A percentile compares a stretch with the other conserved stretches of the same genome.
phyloP scores from a whole-genome alignment of 345 rosid genomes.

The Salix suchowensis region DNA sequence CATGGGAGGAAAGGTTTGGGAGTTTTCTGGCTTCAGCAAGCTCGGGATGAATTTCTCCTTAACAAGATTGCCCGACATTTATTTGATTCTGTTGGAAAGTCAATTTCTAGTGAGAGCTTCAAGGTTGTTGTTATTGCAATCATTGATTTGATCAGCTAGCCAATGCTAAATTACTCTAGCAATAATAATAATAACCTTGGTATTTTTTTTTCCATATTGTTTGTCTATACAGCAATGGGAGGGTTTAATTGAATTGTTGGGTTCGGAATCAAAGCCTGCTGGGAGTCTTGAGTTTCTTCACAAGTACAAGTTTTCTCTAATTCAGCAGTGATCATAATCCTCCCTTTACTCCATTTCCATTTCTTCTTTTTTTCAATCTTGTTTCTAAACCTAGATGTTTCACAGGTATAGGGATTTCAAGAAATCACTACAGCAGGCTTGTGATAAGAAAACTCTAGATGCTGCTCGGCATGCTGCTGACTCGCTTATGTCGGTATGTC shows the following conservation, averaged over 20 bases:
- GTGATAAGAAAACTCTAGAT: slow-evolving; percentile 50
- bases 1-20: slow-evolving; percentile 89
- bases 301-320: slow-evolving; percentile 48
- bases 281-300: slow-evolving; percentile 92
- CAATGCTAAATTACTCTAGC: not conserved
- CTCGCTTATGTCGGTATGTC: slow-evolving; percentile 67
- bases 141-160: not conserved
- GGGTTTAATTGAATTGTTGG: slow-evolving; percentile 78
- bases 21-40: slow-evolving; percentile 93
- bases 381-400: slow-evolving; percentile 4
- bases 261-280: slow-evolving; percentile 68
- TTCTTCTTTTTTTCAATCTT: not conserved
- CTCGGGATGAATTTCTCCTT: slow-evolving; percentile 62
- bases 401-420: slow-evolving; percentile 90
- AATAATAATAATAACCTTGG: not conserved
- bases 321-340: not conserved
- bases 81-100: slow-evolving; percentile 89
- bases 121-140: slow-evolving; percentile 42
- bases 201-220: not conserved
- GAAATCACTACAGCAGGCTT: slow-evolving; percentile 62
- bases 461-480: slow-evolving; percentile 67
- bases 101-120: slow-evolving; percentile 83
- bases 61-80: slow-evolving; percentile 78
- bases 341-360: not conserved
- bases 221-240: slow-evolving; percentile 82